Percentiles rank a stretch among this genome's conserved stretches.
Evolutionary conservation across 192 early-diverging fungal species (phyloP).

Genomic region (Spizellomyces punctatus): DNA sequence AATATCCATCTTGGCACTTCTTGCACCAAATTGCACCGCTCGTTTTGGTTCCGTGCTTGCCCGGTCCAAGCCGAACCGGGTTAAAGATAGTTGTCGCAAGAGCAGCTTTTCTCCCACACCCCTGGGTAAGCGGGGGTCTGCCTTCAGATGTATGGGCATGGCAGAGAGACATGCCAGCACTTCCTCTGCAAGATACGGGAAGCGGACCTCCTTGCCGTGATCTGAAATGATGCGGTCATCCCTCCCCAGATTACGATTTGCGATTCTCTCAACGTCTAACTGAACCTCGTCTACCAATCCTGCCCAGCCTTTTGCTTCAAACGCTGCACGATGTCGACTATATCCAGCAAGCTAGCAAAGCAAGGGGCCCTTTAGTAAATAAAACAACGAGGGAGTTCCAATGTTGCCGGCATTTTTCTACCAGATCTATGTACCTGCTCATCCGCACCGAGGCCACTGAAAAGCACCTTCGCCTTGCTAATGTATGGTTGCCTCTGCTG

Average conservation of each 20-base stretch:
- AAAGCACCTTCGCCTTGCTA: constrained; percentile 73
- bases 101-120: constrained; percentile 91
- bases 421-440: constrained; percentile 56
- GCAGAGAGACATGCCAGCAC: constrained; percentile 69
- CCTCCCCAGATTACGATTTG: constrained; percentile 85
- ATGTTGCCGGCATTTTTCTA: too few species aligned
- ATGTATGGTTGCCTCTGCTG: constrained; percentile 46
- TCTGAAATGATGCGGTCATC: constrained; percentile 93
- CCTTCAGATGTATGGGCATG: constrained; percentile 77
- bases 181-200: constrained; percentile 80
- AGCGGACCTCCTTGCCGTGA: constrained; percentile 52
- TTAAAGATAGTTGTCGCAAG: constrained; percentile 70
- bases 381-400: too few species aligned
- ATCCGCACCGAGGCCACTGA: constrained; percentile 92
- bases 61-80: constrained; percentile 65
- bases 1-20: constrained; percentile 90
- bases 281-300: constrained; percentile 75
- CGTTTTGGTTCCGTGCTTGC: constrained; percentile 78
- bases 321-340: constrained; percentile 80
- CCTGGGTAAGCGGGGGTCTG: constrained; percentile 75
- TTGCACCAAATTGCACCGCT: constrained; percentile 97
- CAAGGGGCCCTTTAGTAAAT: too few species aligned
- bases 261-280: constrained; percentile 83
- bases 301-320: constrained; percentile 61
- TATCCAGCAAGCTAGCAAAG: constrained; percentile 67